phyloP scores from a whole-genome alignment of 345 rosid genomes.

The Acer yangbiense region DNA sequence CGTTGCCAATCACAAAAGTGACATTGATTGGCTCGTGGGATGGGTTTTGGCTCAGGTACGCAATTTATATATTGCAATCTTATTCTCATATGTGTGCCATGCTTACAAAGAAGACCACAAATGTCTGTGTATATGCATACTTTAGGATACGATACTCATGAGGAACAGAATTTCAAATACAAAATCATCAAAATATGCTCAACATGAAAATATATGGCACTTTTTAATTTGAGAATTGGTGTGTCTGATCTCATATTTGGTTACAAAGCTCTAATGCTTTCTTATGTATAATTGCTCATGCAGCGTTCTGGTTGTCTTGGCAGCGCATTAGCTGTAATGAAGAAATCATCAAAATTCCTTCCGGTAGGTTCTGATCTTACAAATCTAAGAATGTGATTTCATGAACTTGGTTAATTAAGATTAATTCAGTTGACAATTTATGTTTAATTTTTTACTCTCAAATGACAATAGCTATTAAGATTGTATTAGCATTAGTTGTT shows the following conservation, averaged over 20 bases:
- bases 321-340: slow-evolving; percentile 90
- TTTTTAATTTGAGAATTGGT: background rate
- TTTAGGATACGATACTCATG: background rate
- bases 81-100: background rate
- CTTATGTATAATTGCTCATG: slow-evolving; percentile 27
- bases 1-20: slow-evolving; percentile 83
- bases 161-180: background rate
- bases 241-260: background rate
- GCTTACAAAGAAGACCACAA: background rate
- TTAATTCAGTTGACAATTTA: background rate
- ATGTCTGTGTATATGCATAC: background rate
- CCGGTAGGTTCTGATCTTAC: slow-evolving; percentile 59
- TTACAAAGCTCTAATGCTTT: slow-evolving; percentile 19
- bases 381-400: background rate
- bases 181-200: background rate
- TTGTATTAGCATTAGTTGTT: slow-evolving; percentile 7
- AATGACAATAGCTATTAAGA: background rate
- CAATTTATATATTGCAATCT: slow-evolving; percentile 11
- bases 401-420: slow-evolving; percentile 5
- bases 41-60: slow-evolving; percentile 94
- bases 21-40: slow-evolving; percentile 97
- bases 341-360: slow-evolving; percentile 87
- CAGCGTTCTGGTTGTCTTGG: slow-evolving; percentile 98
- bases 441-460: background rate
- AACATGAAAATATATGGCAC: background rate